Evolutionary conservation across 1,284 basidiomycete species (phyloP).

Genomic region (Leccinum pachyderme): DNA sequence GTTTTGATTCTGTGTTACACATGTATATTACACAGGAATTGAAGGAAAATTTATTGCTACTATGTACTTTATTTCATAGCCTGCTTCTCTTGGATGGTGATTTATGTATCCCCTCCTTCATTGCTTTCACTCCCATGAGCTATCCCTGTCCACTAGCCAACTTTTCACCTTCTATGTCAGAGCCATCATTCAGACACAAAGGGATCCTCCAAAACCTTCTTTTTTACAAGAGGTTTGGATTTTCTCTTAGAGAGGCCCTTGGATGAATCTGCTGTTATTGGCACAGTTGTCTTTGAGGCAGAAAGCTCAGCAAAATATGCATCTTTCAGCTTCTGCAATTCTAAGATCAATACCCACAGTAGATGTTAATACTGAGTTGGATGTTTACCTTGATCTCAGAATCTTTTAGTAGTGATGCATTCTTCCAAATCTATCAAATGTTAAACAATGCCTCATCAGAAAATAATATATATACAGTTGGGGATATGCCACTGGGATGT

Average conservation of each 20-base stretch:
- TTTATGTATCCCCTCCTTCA: conserved; percentile 15
- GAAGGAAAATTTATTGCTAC: too few relatives aligned
- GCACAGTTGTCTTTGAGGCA: conserved; percentile 22
- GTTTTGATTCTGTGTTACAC: neutral
- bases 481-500: conserved; percentile 65
- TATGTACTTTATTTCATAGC: neutral
- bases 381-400: conserved; percentile 55
- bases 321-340: conserved; percentile 54
- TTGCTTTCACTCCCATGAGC: conserved; percentile 5
- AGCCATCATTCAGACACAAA: conserved; percentile 50
- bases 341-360: conserved; percentile 1
- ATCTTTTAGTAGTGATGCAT: conserved; percentile 53
- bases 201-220: conserved; percentile 40
- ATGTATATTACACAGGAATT: neutral
- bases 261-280: conserved; percentile 17
- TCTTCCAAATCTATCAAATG: conserved; percentile 60
- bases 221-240: conserved; percentile 42
- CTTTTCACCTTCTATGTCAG: conserved; percentile 14
- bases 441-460: neutral
- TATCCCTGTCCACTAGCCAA: conserved; percentile 1
- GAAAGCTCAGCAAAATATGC: conserved; percentile 49
- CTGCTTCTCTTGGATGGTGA: conserved; percentile 12
- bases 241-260: conserved; percentile 33
- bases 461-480: conserved; percentile 47
- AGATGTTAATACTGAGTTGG: neutral